Percentiles rank a stretch among this genome's conserved stretches.
These are phyloP conservation scores for Podaxis rugospora DNA, from an alignment of 768 basidiomycete species.

Conservation along the genomic window DNA sequence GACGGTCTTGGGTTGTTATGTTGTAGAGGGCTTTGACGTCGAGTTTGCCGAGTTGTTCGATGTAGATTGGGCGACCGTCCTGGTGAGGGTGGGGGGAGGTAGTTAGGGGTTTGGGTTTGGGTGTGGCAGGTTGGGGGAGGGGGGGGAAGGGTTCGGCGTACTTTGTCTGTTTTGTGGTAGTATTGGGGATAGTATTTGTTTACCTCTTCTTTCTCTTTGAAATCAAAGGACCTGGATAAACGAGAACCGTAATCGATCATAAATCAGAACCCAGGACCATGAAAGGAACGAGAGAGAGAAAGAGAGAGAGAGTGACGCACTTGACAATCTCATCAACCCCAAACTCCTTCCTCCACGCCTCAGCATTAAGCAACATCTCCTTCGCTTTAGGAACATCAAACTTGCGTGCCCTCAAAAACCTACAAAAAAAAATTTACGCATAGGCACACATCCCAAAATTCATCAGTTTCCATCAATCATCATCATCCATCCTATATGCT, in stretches of 20 bases:
- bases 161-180: slow-evolving; percentile 96
- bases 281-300: no score
- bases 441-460: not conserved
- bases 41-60: slow-evolving; percentile 88
- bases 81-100: slow-evolving; percentile 20
- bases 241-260: not conserved
- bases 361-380: slow-evolving; percentile 74
- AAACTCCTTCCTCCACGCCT: slow-evolving; percentile 89
- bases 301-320: slow-evolving; percentile 32
- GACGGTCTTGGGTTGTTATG: slow-evolving; percentile 82
- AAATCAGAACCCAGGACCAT: not conserved
- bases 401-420: slow-evolving; percentile 90
- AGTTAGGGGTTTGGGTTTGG: not conserved
- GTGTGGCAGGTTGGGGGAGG: no score
- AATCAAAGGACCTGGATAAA: slow-evolving; percentile 69
- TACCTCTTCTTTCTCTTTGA: slow-evolving; percentile 76
- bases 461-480: not conserved
- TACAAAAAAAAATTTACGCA: slow-evolving; percentile 19
- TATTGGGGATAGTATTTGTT: slow-evolving; percentile 94
- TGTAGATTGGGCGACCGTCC: slow-evolving; percentile 95
- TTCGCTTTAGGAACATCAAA: slow-evolving; percentile 84
- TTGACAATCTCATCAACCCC: slow-evolving; percentile 70
- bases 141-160: slow-evolving; percentile 23
- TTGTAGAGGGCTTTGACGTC: slow-evolving; percentile 81
- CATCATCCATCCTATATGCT: not conserved